Evolutionary conservation across 2,329 filamentous ascomycete genomes (phyloP), one percentile per base, ranked within the genome.

Genomic region (Allantophomopsis lycopodina): DNA sequence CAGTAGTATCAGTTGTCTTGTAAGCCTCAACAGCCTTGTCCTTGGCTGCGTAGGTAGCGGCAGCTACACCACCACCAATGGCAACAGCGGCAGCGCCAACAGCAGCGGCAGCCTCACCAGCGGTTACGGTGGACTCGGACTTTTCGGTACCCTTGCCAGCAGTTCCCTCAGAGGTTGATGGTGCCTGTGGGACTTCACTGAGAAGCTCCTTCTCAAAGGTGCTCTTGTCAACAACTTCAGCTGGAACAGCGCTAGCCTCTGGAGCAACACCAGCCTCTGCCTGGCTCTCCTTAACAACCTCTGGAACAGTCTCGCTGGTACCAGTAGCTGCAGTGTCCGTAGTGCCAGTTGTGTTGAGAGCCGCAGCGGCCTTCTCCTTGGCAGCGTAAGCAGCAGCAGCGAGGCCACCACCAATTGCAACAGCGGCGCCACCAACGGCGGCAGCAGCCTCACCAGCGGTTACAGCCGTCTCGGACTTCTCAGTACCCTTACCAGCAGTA

Each of bases 211-310:
- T 64, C 63, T 87, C 82, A 4, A 86, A 68, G 42, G 69, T 66
- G 42, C 71, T 73, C 71, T 87, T 87, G 50, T 83, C 81, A 48
- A 68, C 58, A 7, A 87, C 79, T 51, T 81, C 79, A 33, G 71
- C 65, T 21, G 73, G 61, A 42, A 76, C 66, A 31, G 69, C 78
- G 48, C 77, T 78, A 10, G 83, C 80, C 55, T 85, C 82, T n/a
- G 80, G 73, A 6, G 66, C 62, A 34, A 68, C 64, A 39, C 72
- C 60, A 15, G 80, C 79, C 55, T 77, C 71, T 48, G 76, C 65
- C 54, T 87, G 80, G 61, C 79, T 84, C 52, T 85, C 73, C 53
- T 73, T 78, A 39, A 87, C 82, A 32, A 80, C 59, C 44, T 73
- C 69, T 21, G 79, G 78, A 11, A 73, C 71, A 44, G 68, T 60